Evolutionary conservation across 2,329 filamentous ascomycete genomes (phyloP), one percentile per base, ranked within the genome.

Genomic region (Hymenotorrendiella dingleyae): DNA sequence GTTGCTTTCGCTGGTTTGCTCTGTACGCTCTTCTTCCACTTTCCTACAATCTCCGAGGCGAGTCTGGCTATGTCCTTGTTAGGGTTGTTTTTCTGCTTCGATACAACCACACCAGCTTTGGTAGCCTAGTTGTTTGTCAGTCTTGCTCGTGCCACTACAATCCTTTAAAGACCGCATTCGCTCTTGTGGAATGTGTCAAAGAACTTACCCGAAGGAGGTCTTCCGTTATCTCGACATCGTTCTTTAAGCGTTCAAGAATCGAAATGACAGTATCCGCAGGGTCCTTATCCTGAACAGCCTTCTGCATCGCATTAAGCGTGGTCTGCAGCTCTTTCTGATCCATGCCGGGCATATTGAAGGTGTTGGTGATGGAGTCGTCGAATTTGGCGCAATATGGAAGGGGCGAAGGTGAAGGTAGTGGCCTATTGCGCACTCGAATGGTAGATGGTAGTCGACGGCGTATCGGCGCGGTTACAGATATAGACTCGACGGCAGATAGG

Each of bases 71-170:
- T 84, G 32, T 90, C 80, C 64, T 86, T 89, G 71, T 94, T 84
- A 44, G 80, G 65, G 64, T 94, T 89, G 47, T 84, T 67, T 41
- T 80, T 74, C 38, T 83, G 78, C 63, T 89, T 91, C 64, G 90
- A 91, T 50, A 97, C 86, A 38, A 84, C 80, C 53, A 95, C 83
- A 56, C 93, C 93, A 39, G 94, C 91, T 56, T 84, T 86, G n/a
- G 91, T 97, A 30, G 84, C 74, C 80, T 84, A 43, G 12, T 35
- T 16, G 40, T 20, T 30, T 33, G 40, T 52, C 29, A 53, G 42
- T 44, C n/a, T 43, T 36, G 34, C 19, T 40, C 12, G 22, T 11
- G 33, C 17, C 17, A 19, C 16, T 17, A 33, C 11, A 36, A 26
- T 36, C 30, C 4, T 33, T 26, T 11, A 16, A 40, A 26, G 28